phyloP scores from a whole-genome alignment of 805 yeast species.

The Hanseniaspora jakobsenii region DNA sequence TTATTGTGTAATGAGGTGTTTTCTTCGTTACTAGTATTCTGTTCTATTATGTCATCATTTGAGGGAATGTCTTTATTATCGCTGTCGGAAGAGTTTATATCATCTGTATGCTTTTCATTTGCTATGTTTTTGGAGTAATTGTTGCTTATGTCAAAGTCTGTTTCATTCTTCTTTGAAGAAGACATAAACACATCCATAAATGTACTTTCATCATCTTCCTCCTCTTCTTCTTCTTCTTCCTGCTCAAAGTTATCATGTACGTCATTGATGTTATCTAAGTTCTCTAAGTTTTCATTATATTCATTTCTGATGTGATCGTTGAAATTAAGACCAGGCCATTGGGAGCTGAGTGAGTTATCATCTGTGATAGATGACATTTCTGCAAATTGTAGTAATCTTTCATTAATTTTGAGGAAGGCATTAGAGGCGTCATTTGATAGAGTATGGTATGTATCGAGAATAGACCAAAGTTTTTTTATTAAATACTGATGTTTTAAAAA shows the following conservation, averaged over 20 bases:
- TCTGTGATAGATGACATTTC: conserved; percentile 33
- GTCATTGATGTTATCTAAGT: too few species aligned
- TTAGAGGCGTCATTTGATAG: conserved; percentile 68
- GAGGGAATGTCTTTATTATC: neutral
- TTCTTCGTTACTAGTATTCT: neutral
- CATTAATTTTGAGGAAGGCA: conserved; percentile 82
- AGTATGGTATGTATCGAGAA: conserved; percentile 57
- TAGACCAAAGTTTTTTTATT: conserved; percentile 63
- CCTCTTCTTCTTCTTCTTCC: conserved; percentile 10
- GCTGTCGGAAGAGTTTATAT: too few species aligned
- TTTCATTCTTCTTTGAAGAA: neutral
- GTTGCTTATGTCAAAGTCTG: too few species aligned
- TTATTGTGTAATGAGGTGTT: neutral
- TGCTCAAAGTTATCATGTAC: too few species aligned
- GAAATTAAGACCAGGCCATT: conserved; percentile 41
- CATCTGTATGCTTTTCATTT: too few species aligned
- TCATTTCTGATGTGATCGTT: too few species aligned
- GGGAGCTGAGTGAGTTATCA: conserved; percentile 40
- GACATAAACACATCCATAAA: conserved; percentile 10
- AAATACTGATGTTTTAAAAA: conserved; percentile 63
- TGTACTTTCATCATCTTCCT: conserved; percentile 2
- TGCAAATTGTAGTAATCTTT: conserved; percentile 56
- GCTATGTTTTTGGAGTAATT: neutral
- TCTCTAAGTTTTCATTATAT: too few species aligned
- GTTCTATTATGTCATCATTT: neutral